Evolutionary conservation across 306 rosid genomes (phyloP), one percentile per base, ranked within the genome.

Genomic region (Dryas drummondii): DNA sequence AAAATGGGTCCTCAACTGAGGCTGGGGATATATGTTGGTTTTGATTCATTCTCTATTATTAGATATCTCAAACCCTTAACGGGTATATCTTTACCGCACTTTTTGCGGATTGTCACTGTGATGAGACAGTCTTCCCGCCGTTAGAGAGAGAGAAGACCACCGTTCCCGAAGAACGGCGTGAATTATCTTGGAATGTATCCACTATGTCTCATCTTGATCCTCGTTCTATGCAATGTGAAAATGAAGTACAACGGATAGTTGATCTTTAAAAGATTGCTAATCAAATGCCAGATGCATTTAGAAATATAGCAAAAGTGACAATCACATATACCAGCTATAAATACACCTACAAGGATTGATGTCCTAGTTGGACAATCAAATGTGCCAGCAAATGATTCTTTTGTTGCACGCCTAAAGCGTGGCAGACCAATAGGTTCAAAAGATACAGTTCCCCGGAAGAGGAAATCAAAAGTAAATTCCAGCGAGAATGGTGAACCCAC

Each of bases 211-310:
- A 75, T 17, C 10, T 59, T 2, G 41, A 73, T 60, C 42, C n/a
- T 44, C 45, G 41, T 37, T 56, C 76, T 4, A 16, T 15, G 3
- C 13, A 74, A 74, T 74, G 60, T 7, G 26, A 16, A 27, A 70
- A n/a, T n/a, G 26, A 64, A 62, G 62, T 63, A 58, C 12, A 26
- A 47, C 59, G 12, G 68, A 59, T 73, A 5, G 48, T 73, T 60
- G 46, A 59, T 16, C 60, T 73, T 15, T 4, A 44, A 14, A 58
- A 16, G 14, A 48, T 73, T 17, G 56, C 58, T 3, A 73, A 59
- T 61, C 44, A 46, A 48, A n/a, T 61, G 14, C 58, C 59, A n/a
- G 11, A 75, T 75, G 71, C 52, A 75, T 51, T 75, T 44, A 72
- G 46, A 8, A 16, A 67, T 1, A 16, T n/a, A 45, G 1, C 53